Evolutionary conservation across 352 stramenopile genomes (phyloP), one percentile per base, ranked within the genome.

Genomic region (Phytophthora litchii): DNA sequence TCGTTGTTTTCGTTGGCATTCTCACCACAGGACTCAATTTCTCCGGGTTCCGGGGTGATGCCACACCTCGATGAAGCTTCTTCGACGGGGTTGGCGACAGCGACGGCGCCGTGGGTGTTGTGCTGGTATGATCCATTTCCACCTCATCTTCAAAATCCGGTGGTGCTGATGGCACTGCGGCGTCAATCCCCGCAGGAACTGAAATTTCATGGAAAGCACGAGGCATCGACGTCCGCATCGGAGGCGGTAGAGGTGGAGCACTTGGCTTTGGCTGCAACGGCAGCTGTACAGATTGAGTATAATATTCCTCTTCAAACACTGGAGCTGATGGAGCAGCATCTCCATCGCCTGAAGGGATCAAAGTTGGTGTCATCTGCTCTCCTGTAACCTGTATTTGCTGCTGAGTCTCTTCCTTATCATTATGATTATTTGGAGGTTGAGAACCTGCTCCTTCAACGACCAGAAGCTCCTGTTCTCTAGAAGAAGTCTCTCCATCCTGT

Each of bases 71-170:
- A 31, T 61, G 61, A 19, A 80, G 42, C n/a, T 76, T 78, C 49
- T 86, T 83, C 8, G 72, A 60, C 21, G 42, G 37, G 14, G 70
- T 79, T 40, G 77, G 77, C 13, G 77, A 86, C 20, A 84, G 29
- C 2, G 74, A 86, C 10, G 77, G 72, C 16, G 70, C 73, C 9
- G 63, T 69, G 9, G 72, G 66, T 3, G 69, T 72, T 6, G 47
- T 60, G 3, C 23, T 59, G 6, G 41, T 56, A 11, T 51, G 42
- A 20, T 57, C 53, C 25, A 36, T 53, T 17, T 42, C 17, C 31
- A 52, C 43, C 0, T 69, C 53, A 19, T 64, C 64, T 13, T 70
- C 72, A 27, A 72, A 47, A 27, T 63, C 59, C 29, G 60, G 55
- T 17, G 74, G 74, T 0, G 68, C 74, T 10, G 68, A 77, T 12